Evolutionary conservation across 2,329 filamentous ascomycete genomes (phyloP), one percentile per base, ranked within the genome.

Genomic region (Alternaria viburni): DNA sequence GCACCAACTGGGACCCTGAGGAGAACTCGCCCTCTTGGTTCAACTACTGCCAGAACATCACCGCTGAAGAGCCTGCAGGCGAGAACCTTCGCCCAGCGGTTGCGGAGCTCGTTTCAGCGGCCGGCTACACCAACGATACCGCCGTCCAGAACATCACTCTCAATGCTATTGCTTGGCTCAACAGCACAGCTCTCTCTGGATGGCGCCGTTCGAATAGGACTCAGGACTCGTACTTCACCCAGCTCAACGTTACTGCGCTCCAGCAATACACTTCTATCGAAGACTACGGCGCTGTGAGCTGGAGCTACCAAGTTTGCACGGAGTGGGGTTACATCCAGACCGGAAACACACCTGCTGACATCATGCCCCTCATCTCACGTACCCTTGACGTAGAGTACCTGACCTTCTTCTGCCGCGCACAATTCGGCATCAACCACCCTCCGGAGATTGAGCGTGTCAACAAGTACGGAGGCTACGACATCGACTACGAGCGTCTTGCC

Each of bases 271-370:
- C 69, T 1, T 41, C 64, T 1, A 61, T 73, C 15, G 44, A 61
- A n/a, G 66, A 72, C 57, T 74, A 73, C 47, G 54, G 55, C 19
- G 25, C 51, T 10, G 63, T 83, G 25, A 77, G 77, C 58, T 90
- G 88, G 88, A 77, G 81, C 17, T 90, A 89, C 70, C 88, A 88
- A 72, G 85, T 85, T 59, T 74, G 73, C 65, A 71, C 67, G 46
- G 74, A 76, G 85, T 96, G 91, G 92, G 93, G 92, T 10, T 96
- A 88, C 79, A 87, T 94, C 54, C 87, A 90, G 68, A 93, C 91
- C 0, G 92, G 93, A 51, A 89, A 88, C 25, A 88, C 89, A 0
- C 92, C 92, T 0, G 71, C 81, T 1, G 81, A 87, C 61, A 85
- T 89, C 57, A 85, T 90, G 1, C 90, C 93, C 0, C 79, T 96